Evolutionary conservation across 371 early-diverging fungal genomes (phyloP).

Genomic region (Mucor irregularis): DNA sequence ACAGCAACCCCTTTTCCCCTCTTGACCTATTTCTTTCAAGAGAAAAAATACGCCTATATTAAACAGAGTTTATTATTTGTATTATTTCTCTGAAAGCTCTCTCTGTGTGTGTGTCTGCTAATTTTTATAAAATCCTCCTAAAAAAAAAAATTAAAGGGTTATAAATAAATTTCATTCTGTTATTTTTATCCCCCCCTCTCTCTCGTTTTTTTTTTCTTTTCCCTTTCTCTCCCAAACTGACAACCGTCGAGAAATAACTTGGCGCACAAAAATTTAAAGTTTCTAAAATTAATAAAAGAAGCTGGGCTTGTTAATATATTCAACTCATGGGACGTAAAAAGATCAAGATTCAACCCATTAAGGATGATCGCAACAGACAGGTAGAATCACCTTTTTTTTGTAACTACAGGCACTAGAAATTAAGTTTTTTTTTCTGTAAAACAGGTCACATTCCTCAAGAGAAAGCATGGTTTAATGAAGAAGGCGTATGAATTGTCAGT

Average conservation of each 20-base stretch:
- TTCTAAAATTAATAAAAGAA: background rate
- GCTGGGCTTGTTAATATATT: background rate
- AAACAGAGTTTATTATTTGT: too few species aligned
- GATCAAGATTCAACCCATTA: slow-evolving; percentile 94
- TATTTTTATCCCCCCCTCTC: slow-evolving; percentile 6
- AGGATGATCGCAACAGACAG: slow-evolving; percentile 93
- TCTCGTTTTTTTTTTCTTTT: background rate
- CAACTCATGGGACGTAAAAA: slow-evolving; percentile 91
- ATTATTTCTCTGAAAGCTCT: too few species aligned
- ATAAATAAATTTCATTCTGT: too few species aligned
- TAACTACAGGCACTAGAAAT: background rate
- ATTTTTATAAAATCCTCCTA: slow-evolving; percentile 4
- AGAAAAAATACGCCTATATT: too few species aligned
- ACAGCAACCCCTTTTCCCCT: background rate
- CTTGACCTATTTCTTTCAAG: background rate
- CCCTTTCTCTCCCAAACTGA: background rate
- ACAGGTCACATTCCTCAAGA: slow-evolving; percentile 22
- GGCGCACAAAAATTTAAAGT: too few species aligned
- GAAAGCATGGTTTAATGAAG: slow-evolving; percentile 90
- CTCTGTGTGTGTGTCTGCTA: background rate
- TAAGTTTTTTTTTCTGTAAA: background rate
- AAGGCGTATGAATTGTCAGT: slow-evolving; percentile 98
- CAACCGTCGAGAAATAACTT: too few species aligned
- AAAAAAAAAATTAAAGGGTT: too few species aligned
- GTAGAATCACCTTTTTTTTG: slow-evolving; percentile 35